Conservation (phyloP, 768 basidiomycete species). For the Psilocybe cubensis region DNA sequence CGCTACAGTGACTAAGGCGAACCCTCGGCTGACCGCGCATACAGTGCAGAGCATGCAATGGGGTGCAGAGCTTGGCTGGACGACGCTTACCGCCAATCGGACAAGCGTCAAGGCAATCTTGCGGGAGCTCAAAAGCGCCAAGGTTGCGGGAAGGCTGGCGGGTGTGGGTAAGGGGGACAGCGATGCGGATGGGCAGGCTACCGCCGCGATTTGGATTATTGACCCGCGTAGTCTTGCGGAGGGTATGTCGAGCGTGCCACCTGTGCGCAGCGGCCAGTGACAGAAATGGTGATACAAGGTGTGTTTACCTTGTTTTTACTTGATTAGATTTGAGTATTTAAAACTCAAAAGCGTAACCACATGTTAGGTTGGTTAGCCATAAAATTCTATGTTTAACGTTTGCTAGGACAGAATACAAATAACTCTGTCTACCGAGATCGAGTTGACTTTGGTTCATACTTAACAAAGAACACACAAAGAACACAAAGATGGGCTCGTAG, state of each 20-base stretch:
- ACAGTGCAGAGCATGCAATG: slow-evolving; percentile 75
- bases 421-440: too few relatives aligned
- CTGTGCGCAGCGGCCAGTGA: background rate
- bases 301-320: too few relatives aligned
- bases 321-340: too few relatives aligned
- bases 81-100: slow-evolving; percentile 87
- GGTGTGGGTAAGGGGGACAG: slow-evolving; percentile 19
- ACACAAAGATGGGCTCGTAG: too few relatives aligned
- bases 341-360: too few relatives aligned
- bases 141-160: slow-evolving; percentile 35
- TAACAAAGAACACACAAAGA: too few relatives aligned
- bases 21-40: slow-evolving; percentile 71
- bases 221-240: slow-evolving; percentile 84
- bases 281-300: too few relatives aligned
- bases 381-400: too few relatives aligned
- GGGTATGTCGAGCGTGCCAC: slow-evolving; percentile 27
- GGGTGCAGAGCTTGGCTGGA: slow-evolving; percentile 74
- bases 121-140: slow-evolving; percentile 58
- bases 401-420: too few relatives aligned
- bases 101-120: slow-evolving; percentile 78
- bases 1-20: slow-evolving; percentile 54
- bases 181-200: slow-evolving; percentile 13
- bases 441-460: too few relatives aligned
- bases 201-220: slow-evolving; percentile 69
- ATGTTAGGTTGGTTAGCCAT: too few relatives aligned